Base-by-base conservation (phyloP, 371 early-diverging fungal species). In the Amoeboradix gromovi region DNA sequence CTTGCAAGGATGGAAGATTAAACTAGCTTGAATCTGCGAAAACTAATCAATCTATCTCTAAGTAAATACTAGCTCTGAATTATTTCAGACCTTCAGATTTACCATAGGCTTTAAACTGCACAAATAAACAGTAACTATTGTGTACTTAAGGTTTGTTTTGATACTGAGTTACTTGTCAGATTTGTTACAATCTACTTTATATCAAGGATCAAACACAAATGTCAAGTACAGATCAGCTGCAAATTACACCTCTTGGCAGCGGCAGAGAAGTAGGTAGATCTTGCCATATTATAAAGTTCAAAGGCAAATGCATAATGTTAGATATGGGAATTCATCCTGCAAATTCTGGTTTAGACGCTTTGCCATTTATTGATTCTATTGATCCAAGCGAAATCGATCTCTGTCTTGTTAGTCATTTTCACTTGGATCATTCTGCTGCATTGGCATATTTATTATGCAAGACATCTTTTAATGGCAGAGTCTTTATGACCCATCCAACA, bases 401-500 rank as follows among this genome's bases (percentile, higher is more conserved):
- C 0, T 80, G 98, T 65, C 83, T 99, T 68, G 85, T 99, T 31
- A 96, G 90, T 30, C 98, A 98, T 78, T 99, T 99, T 71, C 99
- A 99, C 76, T 84, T 98, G 70, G 99, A 99, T 76, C 99, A 99
- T 77, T 96, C 97, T n/a, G 99, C 96, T 22, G 90, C 93, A 1
- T 84, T 99, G 0, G 99, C 99, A 66, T 98, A 96, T 75, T 85
- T 98, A 70, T 90, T 95, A 80, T 1, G 1, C 1, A 74, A 92
- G 87, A 99, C 98, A 29, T 82, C 84, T 0, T 99, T 98, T 78
- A 85, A 86, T 71, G 99, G 99, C n/a, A 88, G 94, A 68, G 92
- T 98, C 0, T 99, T 90, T 75, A 99, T 99, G 99, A 99, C 99
- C 2, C 98, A 98, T 79, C 98, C 99, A 1, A 99, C 99, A 28